Base-by-base conservation (phyloP, 177 flowering plant genomes). In the Telopea speciosissima region DNA sequence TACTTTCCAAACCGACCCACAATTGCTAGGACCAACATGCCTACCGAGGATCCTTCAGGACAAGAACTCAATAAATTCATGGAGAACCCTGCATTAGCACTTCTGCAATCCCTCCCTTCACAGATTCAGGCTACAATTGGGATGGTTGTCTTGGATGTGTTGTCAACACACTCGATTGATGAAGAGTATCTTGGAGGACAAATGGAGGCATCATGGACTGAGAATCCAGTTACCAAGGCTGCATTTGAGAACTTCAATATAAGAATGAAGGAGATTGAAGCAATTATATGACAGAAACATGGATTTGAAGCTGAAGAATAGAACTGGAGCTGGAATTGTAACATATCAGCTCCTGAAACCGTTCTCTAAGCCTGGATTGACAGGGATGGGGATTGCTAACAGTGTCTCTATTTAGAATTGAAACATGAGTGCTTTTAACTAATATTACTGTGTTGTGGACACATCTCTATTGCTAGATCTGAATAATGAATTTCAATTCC, bases 1-100 rank as follows among this genome's bases (percentile, higher is more conserved):
- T 89, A 89, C 67, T 85, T 91, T 67, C 94, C 97, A 0, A 88
- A 85, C 74, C 76, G 92, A 24, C 92, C 94, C 0, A 87, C 92
- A 0, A 83, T 81, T 7, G 81, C 88, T 1, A 68, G 97, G 42
- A 77, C 8, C 21, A 84, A 76, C 2, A 80, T 91, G 83, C 91
- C 92, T 0, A 63, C 59, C 0, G 93, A 90, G 63, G 89, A 87
- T n/a, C 76, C 77, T 4, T 67, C 62, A 0, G 83, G 77, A 8
- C 74, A 79, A 16, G 77, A 40, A 9, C 68, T 73, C 81, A 49
- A 81, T 12, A 16, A 54, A 24, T 87, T 87, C 63, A 0, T 75
- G 31, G 36, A 68, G 4, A 82, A 78, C 9, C 94, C 94, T 0
- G 89, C 85, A 67, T 19, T 1, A 1, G 33, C 63, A 1, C 77